Evolutionary conservation across 2,329 filamentous ascomycete species (phyloP), one percentile per base, ranked within the genome.

Genomic region (Stemphylium lycopersici): DNA sequence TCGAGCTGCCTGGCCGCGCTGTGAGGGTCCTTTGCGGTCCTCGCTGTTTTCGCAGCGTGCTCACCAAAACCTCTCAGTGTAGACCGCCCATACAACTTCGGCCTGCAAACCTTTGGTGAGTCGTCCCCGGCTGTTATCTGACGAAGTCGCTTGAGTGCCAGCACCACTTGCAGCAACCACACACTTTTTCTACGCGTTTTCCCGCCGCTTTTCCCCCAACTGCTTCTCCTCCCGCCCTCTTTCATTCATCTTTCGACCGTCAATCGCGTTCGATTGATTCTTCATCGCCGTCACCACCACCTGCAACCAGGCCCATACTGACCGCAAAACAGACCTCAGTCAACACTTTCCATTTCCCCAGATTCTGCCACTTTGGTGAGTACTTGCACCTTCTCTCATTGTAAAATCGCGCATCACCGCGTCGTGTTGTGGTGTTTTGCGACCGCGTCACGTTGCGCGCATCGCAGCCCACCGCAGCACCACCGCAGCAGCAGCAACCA

Each of bases 171-270:
- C 58, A 62, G 59, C 63, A 64, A 65, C 67, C 60, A 62, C 58
- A 59, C 57, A 54, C 54, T 64, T 68, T 70, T 69, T 66, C 48
- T 52, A 63, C 69, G 66, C 69, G 60, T 74, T 71, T 71, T 67
- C 62, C 64, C 58, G 59, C 58, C 54, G 52, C 62, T 55, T 65
- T 68, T 67, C 66, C 59, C 67, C 59, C 66, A 60, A 58, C 62
- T 41, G 56, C 54, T 56, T 47, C 59, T 42, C 53, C 65, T 55
- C 48, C 61, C 58, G 61, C 58, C 67, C 66, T 66, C 61, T 63
- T 64, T 69, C 64, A 59, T 58, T 55, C 67, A 61, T 68, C 65
- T 60, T 65, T 55, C 48, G 45, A 41, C 40, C 69, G 31, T 65
- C 61, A 10, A 41, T 72, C 64, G 66, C 71, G 55, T 71, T 72